phyloP scores from a whole-genome alignment of 2,329 filamentous ascomycete species.

The Chaetothyriales sp. region DNA sequence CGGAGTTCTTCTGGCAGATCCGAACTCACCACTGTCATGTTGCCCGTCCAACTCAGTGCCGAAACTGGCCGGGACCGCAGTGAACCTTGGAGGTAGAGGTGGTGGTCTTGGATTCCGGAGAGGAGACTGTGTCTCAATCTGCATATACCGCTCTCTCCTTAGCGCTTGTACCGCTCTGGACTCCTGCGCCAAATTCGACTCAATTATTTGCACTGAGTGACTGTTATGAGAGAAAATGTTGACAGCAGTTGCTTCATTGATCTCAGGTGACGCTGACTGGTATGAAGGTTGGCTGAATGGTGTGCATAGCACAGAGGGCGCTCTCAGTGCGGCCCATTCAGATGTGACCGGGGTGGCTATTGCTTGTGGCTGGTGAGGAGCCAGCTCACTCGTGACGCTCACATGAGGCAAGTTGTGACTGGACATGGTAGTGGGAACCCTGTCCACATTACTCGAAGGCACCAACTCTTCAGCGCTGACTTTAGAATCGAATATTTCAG shows the following conservation, averaged over 20 bases:
- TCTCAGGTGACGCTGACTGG: constrained; percentile 40
- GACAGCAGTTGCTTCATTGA: constrained; percentile 48
- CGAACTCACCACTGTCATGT: constrained; percentile 18
- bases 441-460: not conserved
- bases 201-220: constrained; percentile 49
- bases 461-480: not conserved
- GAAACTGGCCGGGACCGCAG: constrained; percentile 40
- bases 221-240: constrained; percentile 52
- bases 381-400: not conserved
- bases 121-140: constrained; percentile 38
- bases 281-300: constrained; percentile 33
- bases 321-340: constrained; percentile 30
- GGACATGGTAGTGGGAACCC: not conserved
- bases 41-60: constrained; percentile 32
- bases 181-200: constrained; percentile 30
- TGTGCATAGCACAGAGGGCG: constrained; percentile 37
- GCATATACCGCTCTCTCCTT: constrained; percentile 19
- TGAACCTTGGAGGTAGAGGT: constrained; percentile 43
- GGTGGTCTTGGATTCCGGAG: constrained; percentile 45
- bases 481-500: not conserved
- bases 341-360: constrained; percentile 17
- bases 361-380: not conserved
- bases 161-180: constrained; percentile 22
- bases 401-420: not conserved
- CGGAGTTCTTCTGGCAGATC: constrained; percentile 18